A percentile compares a stretch with the other conserved stretches of the same genome.
Evolutionary conservation across 768 basidiomycete genomes (phyloP).

Genomic region (Gautieria morchelliformis): DNA sequence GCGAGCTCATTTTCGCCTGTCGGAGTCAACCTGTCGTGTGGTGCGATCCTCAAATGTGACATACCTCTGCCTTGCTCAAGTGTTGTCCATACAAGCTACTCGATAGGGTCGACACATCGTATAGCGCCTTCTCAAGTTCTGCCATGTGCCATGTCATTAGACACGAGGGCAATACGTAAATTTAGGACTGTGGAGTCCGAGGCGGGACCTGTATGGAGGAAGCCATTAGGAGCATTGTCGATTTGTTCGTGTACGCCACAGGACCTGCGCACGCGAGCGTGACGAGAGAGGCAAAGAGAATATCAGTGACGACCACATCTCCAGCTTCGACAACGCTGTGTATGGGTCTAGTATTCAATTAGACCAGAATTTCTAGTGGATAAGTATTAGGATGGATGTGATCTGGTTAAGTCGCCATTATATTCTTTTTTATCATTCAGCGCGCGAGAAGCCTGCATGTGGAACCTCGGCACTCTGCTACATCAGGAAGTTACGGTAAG

Average conservation of each 20-base stretch:
- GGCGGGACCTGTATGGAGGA: constrained; percentile 12
- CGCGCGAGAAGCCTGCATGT: no score
- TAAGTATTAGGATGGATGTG: background rate
- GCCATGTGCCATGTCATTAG: constrained; percentile 24
- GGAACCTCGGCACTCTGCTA: no score
- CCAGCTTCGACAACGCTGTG: background rate
- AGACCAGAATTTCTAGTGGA: background rate
- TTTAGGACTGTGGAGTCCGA: constrained; percentile 22
- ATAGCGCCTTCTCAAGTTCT: constrained; percentile 27
- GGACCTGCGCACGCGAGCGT: constrained; percentile 5
- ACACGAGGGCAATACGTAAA: constrained; percentile 27
- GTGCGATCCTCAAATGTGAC: background rate
- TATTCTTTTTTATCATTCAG: no score
- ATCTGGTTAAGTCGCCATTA: no score
- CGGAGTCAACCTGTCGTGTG: no score
- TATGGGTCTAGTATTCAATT: background rate
- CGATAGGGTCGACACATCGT: constrained; percentile 28
- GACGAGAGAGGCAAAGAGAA: constrained; percentile 1
- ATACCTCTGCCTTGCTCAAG: constrained; percentile 24
- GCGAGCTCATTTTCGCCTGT: no score
- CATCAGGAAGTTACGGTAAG: no score
- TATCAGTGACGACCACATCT: background rate
- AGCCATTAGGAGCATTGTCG: constrained; percentile 18
- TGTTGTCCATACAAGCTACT: constrained; percentile 25
- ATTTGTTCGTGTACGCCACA: constrained; percentile 17